These are phyloP conservation scores for Metschnikowia continentalis DNA, from an alignment of 805 yeast species.

Conservation along the genomic window DNA sequence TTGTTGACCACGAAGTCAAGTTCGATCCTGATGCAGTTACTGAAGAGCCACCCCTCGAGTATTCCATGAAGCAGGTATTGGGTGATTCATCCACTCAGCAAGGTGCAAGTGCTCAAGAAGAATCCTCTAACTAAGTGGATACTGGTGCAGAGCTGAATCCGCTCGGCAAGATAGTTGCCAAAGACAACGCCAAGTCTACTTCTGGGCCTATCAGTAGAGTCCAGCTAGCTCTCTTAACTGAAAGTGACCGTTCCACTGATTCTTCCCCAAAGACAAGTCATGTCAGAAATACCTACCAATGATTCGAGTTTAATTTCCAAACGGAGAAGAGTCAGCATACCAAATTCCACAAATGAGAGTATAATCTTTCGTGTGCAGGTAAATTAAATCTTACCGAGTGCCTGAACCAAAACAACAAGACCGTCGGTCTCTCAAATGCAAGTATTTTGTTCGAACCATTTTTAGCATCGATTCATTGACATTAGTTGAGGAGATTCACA, in stretches of 20 bases:
- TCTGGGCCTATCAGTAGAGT: slow-evolving; percentile 62
- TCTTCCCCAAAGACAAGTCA: slow-evolving; percentile 47
- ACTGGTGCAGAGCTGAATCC: slow-evolving; percentile 26
- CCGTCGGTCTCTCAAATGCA: slow-evolving; percentile 78
- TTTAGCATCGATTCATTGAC: neutral
- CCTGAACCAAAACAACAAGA: slow-evolving; percentile 57
- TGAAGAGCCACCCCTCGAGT: slow-evolving; percentile 79
- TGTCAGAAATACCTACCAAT: slow-evolving; percentile 58
- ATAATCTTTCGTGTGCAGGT: slow-evolving; percentile 31
- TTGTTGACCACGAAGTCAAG: slow-evolving; percentile 53
- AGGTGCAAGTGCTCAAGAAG: slow-evolving; percentile 19
- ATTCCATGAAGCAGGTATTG: slow-evolving; percentile 68
- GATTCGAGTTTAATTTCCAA: slow-evolving; percentile 55
- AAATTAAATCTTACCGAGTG: slow-evolving; percentile 49
- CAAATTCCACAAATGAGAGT: slow-evolving; percentile 42
- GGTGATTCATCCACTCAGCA: slow-evolving; percentile 17
- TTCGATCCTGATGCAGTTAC: slow-evolving; percentile 62
- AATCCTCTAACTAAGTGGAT: slow-evolving; percentile 17
- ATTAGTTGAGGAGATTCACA: neutral
- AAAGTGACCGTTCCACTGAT: slow-evolving; percentile 69
- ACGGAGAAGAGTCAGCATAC: slow-evolving; percentile 43
- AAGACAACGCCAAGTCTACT: slow-evolving; percentile 60
- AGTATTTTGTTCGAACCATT: slow-evolving; percentile 61
- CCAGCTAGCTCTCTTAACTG: slow-evolving; percentile 89
- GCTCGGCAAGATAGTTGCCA: slow-evolving; percentile 48